A percentile compares a stretch with the other conserved stretches of the same genome.
Conservation (phyloP, 257 asterid genomes). For the Knoxia roxburghii region DNA sequence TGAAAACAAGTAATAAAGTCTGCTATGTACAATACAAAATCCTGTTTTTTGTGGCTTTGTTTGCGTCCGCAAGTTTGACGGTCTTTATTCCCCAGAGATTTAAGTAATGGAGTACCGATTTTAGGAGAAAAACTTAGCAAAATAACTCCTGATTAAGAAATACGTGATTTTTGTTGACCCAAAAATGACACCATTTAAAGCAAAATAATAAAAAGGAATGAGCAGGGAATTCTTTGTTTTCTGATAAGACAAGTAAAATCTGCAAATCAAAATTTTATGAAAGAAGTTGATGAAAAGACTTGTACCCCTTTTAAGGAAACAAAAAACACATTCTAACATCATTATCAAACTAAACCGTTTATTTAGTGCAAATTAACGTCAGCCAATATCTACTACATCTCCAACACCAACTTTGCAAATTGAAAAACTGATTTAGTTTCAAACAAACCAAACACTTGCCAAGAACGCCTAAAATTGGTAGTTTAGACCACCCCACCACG, state of each 20-base stretch:
- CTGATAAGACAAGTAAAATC: constrained; percentile 22
- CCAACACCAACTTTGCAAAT: constrained; percentile 13
- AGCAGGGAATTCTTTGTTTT: constrained; percentile 3
- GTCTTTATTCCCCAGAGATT: not conserved
- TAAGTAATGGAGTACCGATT: too few relatives aligned
- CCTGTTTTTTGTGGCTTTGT: not conserved
- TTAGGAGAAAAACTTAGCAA: too few relatives aligned
- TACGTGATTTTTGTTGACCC: not conserved
- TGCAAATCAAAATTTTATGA: not conserved
- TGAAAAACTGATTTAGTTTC: not conserved
- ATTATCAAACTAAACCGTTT: constrained; percentile 12
- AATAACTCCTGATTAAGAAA: not conserved
- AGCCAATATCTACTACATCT: constrained; percentile 14
- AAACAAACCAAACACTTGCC: not conserved
- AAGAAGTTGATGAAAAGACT: constrained; percentile 18
- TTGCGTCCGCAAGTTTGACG: not conserved
- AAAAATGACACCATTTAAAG: not conserved
- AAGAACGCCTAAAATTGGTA: not conserved
- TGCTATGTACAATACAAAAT: constrained; percentile 12
- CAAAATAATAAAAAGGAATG: not conserved
- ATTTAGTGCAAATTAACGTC: constrained; percentile 6
- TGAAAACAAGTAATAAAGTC: not conserved
- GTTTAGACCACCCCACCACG: too few relatives aligned
- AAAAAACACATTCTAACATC: constrained; percentile 13
- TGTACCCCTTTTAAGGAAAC: constrained; percentile 5